Percentiles rank a stretch among this genome's conserved stretches.
Evolutionary conservation across 1,284 basidiomycete genomes (phyloP).

Genomic region (Cystobasidiaceae sp.): DNA sequence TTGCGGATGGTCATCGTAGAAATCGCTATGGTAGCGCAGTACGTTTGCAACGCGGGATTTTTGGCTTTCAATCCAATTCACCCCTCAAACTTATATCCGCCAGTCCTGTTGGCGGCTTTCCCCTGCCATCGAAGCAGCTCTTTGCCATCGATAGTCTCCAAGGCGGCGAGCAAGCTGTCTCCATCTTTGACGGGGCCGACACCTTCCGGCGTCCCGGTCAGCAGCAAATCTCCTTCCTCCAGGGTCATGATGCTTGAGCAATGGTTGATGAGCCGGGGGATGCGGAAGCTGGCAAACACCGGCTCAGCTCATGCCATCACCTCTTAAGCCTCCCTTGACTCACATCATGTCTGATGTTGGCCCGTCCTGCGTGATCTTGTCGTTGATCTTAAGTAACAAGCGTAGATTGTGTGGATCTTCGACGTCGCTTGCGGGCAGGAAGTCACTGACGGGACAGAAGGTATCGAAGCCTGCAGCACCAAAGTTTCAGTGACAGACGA

Average conservation of each 20-base stretch:
- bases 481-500: slow-evolving; percentile 34
- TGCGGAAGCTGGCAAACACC: slow-evolving; percentile 55
- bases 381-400: slow-evolving; percentile 80
- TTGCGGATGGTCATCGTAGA: no score
- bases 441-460: slow-evolving; percentile 55
- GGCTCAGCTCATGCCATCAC: neutral
- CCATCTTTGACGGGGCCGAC: slow-evolving; percentile 73
- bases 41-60: no score
- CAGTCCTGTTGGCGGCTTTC: slow-evolving; percentile 63
- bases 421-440: slow-evolving; percentile 71
- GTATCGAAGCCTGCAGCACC: slow-evolving; percentile 64
- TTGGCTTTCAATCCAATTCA: no score
- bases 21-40: no score
- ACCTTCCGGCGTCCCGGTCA: slow-evolving; percentile 69
- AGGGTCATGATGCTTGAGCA: slow-evolving; percentile 93
- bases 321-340: neutral
- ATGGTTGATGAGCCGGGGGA: slow-evolving; percentile 84
- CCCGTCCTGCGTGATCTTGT: slow-evolving; percentile 73
- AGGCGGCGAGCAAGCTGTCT: slow-evolving; percentile 69
- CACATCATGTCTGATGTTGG: slow-evolving; percentile 80
- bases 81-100: slow-evolving; percentile 60
- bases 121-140: slow-evolving; percentile 60
- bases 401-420: slow-evolving; percentile 68
- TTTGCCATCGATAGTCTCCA: slow-evolving; percentile 59
- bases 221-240: slow-evolving; percentile 58